phyloP scores from a whole-genome alignment of 306 rosid species.

The Acacia acuminata region DNA sequence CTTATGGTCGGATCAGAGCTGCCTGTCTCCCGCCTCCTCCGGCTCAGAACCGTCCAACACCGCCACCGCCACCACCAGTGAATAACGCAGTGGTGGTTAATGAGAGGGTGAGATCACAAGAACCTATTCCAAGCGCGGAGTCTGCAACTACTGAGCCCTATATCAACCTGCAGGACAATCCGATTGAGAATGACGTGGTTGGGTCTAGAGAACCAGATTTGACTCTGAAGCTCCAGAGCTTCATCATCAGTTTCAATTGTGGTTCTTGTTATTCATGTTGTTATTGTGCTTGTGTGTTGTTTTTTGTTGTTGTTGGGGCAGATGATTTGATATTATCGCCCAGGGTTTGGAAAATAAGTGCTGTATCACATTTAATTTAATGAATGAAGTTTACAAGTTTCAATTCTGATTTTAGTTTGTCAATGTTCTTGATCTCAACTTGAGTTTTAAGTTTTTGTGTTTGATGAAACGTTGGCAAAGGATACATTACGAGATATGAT shows the following conservation, averaged over 20 bases:
- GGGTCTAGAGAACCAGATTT: not conserved
- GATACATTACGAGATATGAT: too few relatives aligned
- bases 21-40: not conserved
- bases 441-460: not conserved
- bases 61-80: too few relatives aligned
- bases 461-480: not conserved
- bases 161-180: not conserved
- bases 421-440: too few relatives aligned
- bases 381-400: not conserved
- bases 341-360: not conserved
- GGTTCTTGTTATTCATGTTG: too few relatives aligned
- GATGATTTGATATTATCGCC: too few relatives aligned
- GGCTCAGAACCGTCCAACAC: not conserved
- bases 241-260: too few relatives aligned
- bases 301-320: too few relatives aligned
- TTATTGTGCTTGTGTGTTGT: too few relatives aligned
- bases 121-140: not conserved
- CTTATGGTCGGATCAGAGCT: not conserved
- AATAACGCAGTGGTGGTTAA: not conserved
- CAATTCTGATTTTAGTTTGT: not conserved
- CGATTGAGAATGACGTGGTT: not conserved
- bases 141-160: not conserved
- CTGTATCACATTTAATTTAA: not conserved
- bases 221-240: not conserved
- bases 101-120: not conserved